These are phyloP conservation scores for Leishmania braziliensis DNA, from an alignment of 208 protist genomes.

Conservation along the genomic window DNA sequence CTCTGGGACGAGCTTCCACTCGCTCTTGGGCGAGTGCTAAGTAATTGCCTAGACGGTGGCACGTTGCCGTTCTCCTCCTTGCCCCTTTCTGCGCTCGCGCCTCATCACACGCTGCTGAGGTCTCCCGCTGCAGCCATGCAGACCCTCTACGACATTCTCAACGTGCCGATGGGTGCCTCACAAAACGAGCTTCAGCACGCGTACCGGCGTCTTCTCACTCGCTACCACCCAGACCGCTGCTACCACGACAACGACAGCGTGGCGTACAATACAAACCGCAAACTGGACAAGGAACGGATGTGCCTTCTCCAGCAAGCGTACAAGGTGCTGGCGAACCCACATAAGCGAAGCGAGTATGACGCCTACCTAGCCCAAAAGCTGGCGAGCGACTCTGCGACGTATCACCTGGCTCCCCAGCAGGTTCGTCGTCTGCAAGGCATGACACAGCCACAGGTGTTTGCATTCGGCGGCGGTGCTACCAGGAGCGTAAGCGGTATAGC, in stretches of 20 bases:
- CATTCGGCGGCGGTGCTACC: background rate
- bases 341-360: slow-evolving; percentile 19
- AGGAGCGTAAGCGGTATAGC: background rate
- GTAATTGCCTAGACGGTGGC: background rate
- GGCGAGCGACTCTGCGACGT: background rate
- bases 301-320: slow-evolving; percentile 14
- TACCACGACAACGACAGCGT: slow-evolving; percentile 39
- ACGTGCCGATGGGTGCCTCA: slow-evolving; percentile 25
- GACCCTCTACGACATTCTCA: slow-evolving; percentile 33
- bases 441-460: background rate
- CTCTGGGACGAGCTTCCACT: no score
- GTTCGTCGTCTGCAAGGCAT: background rate
- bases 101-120: background rate
- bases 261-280: slow-evolving; percentile 6
- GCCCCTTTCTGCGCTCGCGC: background rate
- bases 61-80: background rate
- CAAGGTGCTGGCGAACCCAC: slow-evolving; percentile 16
- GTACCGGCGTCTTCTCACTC: slow-evolving; percentile 19
- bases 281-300: slow-evolving; percentile 12
- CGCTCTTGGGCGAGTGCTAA: background rate
- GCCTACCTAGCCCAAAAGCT: slow-evolving; percentile 8
- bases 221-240: slow-evolving; percentile 25
- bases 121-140: slow-evolving; percentile 12
- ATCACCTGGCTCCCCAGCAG: background rate
- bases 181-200: slow-evolving; percentile 17